Base-by-base conservation (phyloP, 805 yeast species). In the Ogataea nakhonphanomensis region DNA sequence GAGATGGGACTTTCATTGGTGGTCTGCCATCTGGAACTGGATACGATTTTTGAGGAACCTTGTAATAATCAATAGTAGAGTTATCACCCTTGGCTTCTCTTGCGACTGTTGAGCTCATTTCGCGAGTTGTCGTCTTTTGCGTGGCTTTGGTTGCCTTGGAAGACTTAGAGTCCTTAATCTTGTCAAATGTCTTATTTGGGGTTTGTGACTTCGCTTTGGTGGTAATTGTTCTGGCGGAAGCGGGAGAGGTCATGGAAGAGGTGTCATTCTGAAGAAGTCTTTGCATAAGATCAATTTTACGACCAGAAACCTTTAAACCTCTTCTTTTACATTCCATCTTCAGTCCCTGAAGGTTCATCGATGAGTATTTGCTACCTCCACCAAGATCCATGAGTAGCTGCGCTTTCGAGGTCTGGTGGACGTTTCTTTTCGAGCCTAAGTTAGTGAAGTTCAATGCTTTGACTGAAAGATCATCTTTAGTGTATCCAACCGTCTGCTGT, bases 291-390 rank as follows among this genome's bases (percentile, higher is more conserved):
- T 81, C 86, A 8, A 71, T 58, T 53, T 81, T 81, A 35, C 69
- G 69, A 10, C 89, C 89, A n/a, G 76, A 62, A 0, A 79, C 72
- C 50, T 73, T 77, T 44, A 81, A 58, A 0, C 85, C 84, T 45
- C 81, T 70, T 41, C 63, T 65, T 41, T 74, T 73, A 55, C 86
- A 79, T 55, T 81, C 86, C 37, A 57, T 58, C 54, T 76, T 79
- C 49, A 81, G 66, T 2, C 76, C 67, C 39, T 74, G 72, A 28
- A 80, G 62, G 30, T 76, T 76, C 75, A 79, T 71, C 22, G 63
- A 55, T 2, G 59, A 45, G 33, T 57, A 65, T 45, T 48, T 63
- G 25, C 55, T 39, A 13, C 45, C 40, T 6, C 45, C 33, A n/a
- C 44, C 47, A 24, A 47, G 35, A 33, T 57, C 66, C 25, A 62